Base-by-base conservation (phyloP, 306 rosid species). In the Quercus berberidifolia region DNA sequence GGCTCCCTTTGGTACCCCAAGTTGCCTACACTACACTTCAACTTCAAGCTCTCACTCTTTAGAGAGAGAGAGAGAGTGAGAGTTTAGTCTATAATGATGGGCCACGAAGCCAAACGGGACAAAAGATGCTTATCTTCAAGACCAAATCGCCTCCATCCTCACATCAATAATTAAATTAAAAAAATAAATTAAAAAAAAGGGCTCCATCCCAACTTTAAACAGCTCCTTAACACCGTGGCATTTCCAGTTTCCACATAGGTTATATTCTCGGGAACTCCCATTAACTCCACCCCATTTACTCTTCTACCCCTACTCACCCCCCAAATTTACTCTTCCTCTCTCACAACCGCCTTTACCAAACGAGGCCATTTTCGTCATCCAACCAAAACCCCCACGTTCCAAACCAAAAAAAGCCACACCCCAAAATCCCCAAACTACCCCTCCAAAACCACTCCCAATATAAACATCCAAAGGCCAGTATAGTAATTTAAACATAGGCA, bases 191-290 rank as follows among this genome's bases (percentile, higher is more conserved):
- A 0, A 33, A 0, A 41, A 41, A 41, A 41, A 7, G 51, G 43
- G 41, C 75, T 31, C 14, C 71, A 76, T 74, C 30, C 77, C 80
- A 65, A 65, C 58, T 25, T 21, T 49, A 49, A 83, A 83, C 87
- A 85, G 79, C 90, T 83, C 89, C 58, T 28, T 1, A 5, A 80
- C 95, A 92, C 83, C 91, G 87, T 89, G 95, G 92, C 88, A 81
- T 83, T 79, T 64, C 79, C 85, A 74, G 26, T 80, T 74, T 74
- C 76, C 49, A 52, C 60, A 41, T 56, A 0, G 18, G 74, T 38
- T 38, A 85, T 78, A 76, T 85, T 88, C 85, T 30, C 70, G 51
- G 30, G 11, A 77, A 63, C 17, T 11, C 79, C 55, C 58, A 43
- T 3, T 21, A 35, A 51, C 33, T 14, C 70, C 3, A 4, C 8